phyloP scores from a whole-genome alignment of 208 protist species.

The Acanthamoeba healyi region DNA sequence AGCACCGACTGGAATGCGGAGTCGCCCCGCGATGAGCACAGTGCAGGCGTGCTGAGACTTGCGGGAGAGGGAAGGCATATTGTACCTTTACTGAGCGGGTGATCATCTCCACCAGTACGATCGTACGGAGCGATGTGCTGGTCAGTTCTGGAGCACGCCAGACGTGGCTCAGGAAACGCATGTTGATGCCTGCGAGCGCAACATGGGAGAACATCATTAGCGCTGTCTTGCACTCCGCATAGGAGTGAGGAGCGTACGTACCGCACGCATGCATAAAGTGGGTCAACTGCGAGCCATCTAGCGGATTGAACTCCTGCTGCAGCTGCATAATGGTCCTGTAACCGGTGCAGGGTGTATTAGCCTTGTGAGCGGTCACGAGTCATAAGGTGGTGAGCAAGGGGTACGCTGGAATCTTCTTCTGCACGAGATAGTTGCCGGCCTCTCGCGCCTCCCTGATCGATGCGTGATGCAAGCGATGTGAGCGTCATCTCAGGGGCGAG shows the following conservation, averaged over 20 bases:
- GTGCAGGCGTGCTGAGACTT: background rate
- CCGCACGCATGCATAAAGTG: conserved; percentile 36
- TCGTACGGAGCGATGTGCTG: background rate
- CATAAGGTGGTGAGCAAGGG: background rate
- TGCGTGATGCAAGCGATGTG: too few relatives aligned
- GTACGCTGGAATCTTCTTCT: conserved; percentile 28
- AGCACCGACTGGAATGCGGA: background rate
- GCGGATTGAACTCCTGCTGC: background rate
- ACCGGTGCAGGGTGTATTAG: background rate
- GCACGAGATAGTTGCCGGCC: conserved; percentile 54
- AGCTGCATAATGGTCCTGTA: background rate
- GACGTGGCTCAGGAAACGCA: conserved; percentile 38
- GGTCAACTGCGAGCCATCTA: conserved; percentile 46
- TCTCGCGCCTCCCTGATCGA: conserved; percentile 41
- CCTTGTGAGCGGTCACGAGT: too few relatives aligned
- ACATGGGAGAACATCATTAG: background rate
- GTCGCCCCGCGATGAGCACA: background rate
- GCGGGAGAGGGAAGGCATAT: too few relatives aligned
- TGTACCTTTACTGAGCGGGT: conserved; percentile 53
- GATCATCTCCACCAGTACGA: conserved; percentile 69
- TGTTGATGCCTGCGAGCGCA: conserved; percentile 4
- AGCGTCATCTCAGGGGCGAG: background rate
- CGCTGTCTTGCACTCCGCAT: too few relatives aligned
- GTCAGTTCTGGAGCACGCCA: background rate
- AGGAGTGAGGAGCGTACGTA: background rate